phyloP scores from a whole-genome alignment of 1,284 basidiomycete genomes.

The Ceratobasidium sp. region DNA sequence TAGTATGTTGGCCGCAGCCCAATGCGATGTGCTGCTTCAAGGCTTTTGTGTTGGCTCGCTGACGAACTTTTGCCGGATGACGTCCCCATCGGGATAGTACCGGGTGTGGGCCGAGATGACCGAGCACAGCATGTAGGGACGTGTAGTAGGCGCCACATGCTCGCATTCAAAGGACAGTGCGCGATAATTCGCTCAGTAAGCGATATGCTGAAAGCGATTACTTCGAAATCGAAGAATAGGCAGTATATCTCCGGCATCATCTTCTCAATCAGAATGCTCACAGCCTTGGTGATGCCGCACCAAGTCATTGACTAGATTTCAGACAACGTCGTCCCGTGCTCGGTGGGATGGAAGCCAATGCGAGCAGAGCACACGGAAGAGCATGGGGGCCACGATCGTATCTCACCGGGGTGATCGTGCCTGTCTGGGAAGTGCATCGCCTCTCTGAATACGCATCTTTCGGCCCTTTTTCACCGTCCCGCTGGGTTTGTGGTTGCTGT shows the following conservation, averaged over 20 bases:
- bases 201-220: conserved; percentile 16
- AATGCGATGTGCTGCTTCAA: no score
- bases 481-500: conserved; percentile 16
- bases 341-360: not conserved
- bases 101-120: conserved; percentile 33
- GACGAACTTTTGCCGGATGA: no score
- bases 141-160: conserved; percentile 34
- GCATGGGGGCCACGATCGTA: conserved; percentile 1
- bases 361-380: conserved; percentile 15
- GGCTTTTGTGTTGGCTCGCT: no score
- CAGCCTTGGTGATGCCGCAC: conserved; percentile 6
- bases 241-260: conserved; percentile 32
- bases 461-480: not conserved
- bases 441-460: not conserved
- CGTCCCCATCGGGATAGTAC: not conserved
- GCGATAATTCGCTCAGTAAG: conserved; percentile 7
- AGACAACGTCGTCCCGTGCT: not conserved
- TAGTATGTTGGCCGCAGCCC: no score
- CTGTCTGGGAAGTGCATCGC: conserved; percentile 13
- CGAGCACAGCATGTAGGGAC: conserved; percentile 27
- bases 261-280: conserved; percentile 28
- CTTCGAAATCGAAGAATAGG: not conserved
- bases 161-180: conserved; percentile 1
- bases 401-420: conserved; percentile 34
- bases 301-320: not conserved